Conservation (phyloP, 768 basidiomycete species). For the Russula dissimulans region DNA sequence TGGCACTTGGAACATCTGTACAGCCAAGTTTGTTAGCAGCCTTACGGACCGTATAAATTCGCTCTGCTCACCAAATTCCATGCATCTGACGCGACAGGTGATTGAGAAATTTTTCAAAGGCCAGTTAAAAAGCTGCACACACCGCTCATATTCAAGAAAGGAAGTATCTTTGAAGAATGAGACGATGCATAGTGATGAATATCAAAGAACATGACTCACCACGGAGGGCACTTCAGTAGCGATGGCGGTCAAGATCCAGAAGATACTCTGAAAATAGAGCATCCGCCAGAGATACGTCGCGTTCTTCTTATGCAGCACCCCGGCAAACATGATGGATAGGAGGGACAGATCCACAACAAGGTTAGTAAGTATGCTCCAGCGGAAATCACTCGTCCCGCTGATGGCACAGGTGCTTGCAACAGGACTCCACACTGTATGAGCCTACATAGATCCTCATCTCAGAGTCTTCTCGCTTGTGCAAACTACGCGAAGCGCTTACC, state of each 20-base stretch:
- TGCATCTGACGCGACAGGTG: conserved; percentile 1
- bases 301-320: conserved; percentile 15
- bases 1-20: conserved; percentile 19
- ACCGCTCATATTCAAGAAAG: conserved; percentile 16
- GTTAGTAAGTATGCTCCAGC: conserved; percentile 14
- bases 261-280: conserved; percentile 16
- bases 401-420: not conserved
- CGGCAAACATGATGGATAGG: conserved; percentile 13
- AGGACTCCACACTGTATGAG: not conserved
- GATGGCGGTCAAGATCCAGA: conserved; percentile 10
- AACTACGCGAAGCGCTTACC: not conserved
- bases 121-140: not conserved
- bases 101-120: not conserved
- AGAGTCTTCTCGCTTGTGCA: no score
- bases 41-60: not conserved
- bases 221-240: conserved; percentile 13
- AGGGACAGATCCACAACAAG: conserved; percentile 14
- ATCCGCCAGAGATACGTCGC: conserved; percentile 16
- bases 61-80: conserved; percentile 14
- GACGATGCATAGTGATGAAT: not conserved
- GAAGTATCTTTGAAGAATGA: conserved; percentile 1
- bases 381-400: conserved; percentile 7
- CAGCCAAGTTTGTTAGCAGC: not conserved
- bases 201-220: not conserved
- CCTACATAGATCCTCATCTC: not conserved